Evolutionary conservation across 2,329 filamentous ascomycete genomes (phyloP).

Genomic region (Exophiala xenobiotica): DNA sequence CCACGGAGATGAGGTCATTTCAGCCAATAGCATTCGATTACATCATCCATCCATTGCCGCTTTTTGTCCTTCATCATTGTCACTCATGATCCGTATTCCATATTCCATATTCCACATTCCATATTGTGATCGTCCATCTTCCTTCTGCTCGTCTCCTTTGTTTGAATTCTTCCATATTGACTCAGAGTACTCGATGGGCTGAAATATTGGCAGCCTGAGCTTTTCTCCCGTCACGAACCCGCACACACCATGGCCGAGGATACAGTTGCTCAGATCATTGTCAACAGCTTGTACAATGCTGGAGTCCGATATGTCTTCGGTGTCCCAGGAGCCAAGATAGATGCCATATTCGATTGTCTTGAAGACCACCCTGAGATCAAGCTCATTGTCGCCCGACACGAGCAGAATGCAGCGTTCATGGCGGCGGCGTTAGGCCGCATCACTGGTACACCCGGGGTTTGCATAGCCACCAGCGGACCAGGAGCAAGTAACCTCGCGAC

Average conservation of each 20-base stretch:
- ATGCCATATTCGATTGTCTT: conserved; percentile 50
- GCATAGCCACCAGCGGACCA: conserved; percentile 50
- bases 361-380: conserved; percentile 49
- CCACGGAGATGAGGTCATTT: background rate
- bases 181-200: background rate
- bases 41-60: background rate
- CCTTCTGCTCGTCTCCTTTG: background rate
- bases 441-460: conserved; percentile 48
- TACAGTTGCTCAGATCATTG: conserved; percentile 28
- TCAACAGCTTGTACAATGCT: conserved; percentile 38
- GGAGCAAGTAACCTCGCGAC: conserved; percentile 50
- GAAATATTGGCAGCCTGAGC: background rate
- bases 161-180: too few relatives aligned
- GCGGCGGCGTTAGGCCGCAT: conserved; percentile 49
- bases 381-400: conserved; percentile 49
- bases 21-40: conserved; percentile 1
- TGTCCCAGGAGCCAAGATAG: conserved; percentile 51
- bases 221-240: background rate
- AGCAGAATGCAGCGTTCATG: conserved; percentile 54
- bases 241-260: conserved; percentile 23
- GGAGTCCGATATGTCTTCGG: conserved; percentile 50
- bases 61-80: background rate
- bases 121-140: background rate
- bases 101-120: background rate
- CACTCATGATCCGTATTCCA: too few relatives aligned